phyloP scores from a whole-genome alignment of 257 asterid genomes.

The Solanum lignicaule region DNA sequence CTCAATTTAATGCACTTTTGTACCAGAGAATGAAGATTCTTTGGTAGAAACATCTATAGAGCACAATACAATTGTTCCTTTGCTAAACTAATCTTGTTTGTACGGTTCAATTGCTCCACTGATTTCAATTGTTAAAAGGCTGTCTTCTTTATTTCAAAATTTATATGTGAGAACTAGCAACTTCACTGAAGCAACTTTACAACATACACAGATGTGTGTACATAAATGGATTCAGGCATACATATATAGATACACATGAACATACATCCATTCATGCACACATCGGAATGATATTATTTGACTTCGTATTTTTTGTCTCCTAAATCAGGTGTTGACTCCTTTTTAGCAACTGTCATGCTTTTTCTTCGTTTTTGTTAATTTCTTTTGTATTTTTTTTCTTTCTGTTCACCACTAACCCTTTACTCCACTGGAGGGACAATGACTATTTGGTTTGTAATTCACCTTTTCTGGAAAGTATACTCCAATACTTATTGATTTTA shows the following conservation, averaged over 20 bases:
- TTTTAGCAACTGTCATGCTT: neutral
- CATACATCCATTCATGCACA: neutral
- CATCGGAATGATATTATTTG: neutral
- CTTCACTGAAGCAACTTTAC: neutral
- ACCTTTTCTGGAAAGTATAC: neutral
- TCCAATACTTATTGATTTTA: slow-evolving; percentile 2
- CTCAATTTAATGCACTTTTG: neutral
- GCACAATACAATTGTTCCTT: neutral
- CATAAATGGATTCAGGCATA: neutral
- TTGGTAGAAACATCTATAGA: neutral
- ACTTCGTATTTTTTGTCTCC: neutral
- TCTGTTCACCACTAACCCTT: neutral
- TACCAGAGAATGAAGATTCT: neutral
- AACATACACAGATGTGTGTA: neutral
- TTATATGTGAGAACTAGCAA: neutral
- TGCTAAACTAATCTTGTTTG: neutral
- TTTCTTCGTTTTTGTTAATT: neutral
- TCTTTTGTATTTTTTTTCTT: neutral
- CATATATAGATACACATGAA: neutral
- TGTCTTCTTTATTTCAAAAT: neutral
- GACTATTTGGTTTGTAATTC: neutral
- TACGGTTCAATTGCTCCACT: neutral
- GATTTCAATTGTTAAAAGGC: neutral
- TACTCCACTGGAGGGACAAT: neutral
- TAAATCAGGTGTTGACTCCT: neutral